These are phyloP conservation scores for Blastomyces emzantsi DNA, from an alignment of 2,329 filamentous ascomycete species.

Conservation along the genomic window DNA sequence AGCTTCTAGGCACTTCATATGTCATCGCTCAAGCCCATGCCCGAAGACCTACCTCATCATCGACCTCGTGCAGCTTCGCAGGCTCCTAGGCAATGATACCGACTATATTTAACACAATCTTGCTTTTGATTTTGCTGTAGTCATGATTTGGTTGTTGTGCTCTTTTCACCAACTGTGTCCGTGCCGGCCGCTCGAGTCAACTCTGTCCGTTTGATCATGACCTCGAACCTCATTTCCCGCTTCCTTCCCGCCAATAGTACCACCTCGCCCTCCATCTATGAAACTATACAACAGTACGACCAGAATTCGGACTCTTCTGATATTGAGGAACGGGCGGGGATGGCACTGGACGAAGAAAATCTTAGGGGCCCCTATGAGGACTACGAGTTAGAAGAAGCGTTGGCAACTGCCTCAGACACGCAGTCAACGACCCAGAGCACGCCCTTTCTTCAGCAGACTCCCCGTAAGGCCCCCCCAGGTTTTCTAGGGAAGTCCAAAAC, in stretches of 20 bases:
- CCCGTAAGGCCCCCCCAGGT: constrained; percentile 17
- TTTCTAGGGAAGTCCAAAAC: constrained; percentile 14
- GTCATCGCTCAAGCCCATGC: neutral
- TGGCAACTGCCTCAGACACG: constrained; percentile 40
- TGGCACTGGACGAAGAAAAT: constrained; percentile 43
- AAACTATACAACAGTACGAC: constrained; percentile 24
- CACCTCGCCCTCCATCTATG: constrained; percentile 25
- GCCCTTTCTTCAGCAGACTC: constrained; percentile 29
- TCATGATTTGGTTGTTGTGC: neutral
- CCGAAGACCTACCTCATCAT: neutral
- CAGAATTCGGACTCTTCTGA: constrained; percentile 34
- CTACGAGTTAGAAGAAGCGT: constrained; percentile 48
- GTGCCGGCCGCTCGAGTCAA: neutral
- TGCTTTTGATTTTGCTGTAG: neutral
- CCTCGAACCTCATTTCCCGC: constrained; percentile 46
- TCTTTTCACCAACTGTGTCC: constrained; percentile 1
- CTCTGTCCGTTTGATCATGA: constrained; percentile 33
- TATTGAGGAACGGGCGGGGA: constrained; percentile 38
- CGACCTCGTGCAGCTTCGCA: neutral
- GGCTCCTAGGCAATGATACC: neutral
- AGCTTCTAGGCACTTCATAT: constrained; percentile 3
- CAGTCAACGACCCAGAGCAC: constrained; percentile 39
- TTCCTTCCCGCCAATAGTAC: constrained; percentile 36
- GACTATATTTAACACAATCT: neutral
- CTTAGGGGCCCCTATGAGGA: constrained; percentile 45